Evolutionary conservation across 352 stramenopile species (phyloP).

Genomic region (Pythium chondricola): DNA sequence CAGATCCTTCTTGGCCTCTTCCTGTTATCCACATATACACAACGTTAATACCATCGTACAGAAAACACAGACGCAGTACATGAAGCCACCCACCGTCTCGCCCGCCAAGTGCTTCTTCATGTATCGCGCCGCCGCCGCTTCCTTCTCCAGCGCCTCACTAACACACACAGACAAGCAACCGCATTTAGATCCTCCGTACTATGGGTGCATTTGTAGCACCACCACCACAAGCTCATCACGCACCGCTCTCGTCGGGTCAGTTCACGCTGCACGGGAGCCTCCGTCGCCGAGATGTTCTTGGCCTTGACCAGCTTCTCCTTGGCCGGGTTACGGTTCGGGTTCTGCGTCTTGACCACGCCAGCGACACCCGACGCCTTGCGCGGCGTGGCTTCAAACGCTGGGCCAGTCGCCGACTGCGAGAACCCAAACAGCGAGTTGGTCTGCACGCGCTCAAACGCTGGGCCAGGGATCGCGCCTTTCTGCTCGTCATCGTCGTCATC

Average conservation of each 20-base stretch:
- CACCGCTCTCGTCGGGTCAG: slow-evolving; percentile 77
- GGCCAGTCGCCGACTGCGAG: slow-evolving; percentile 48
- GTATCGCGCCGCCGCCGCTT: slow-evolving; percentile 62
- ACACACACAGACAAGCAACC: not conserved
- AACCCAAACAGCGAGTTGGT: slow-evolving; percentile 72
- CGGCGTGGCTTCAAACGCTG: slow-evolving; percentile 47
- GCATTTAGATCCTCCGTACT: not conserved
- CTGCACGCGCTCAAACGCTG: slow-evolving; percentile 72
- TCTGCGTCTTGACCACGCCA: slow-evolving; percentile 70
- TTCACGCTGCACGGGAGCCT: slow-evolving; percentile 51
- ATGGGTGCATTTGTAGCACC: not conserved
- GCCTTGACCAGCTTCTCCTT: slow-evolving; percentile 84
- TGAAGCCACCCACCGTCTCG: slow-evolving; percentile 43
- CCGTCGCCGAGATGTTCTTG: slow-evolving; percentile 66
- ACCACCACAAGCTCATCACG: not conserved
- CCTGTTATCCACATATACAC: slow-evolving; percentile 25
- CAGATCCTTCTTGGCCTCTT: slow-evolving; percentile 83
- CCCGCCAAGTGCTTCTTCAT: slow-evolving; percentile 81
- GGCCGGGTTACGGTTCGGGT: slow-evolving; percentile 69
- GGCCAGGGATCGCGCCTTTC: slow-evolving; percentile 41
- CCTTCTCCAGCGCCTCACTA: slow-evolving; percentile 83
- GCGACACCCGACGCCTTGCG: slow-evolving; percentile 70
- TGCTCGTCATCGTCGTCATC: slow-evolving; percentile 18
- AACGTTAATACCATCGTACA: no score
- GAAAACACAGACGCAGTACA: no score